Base-by-base conservation (phyloP, 2,329 filamentous ascomycete genomes). In the Penicillium polonicum region DNA sequence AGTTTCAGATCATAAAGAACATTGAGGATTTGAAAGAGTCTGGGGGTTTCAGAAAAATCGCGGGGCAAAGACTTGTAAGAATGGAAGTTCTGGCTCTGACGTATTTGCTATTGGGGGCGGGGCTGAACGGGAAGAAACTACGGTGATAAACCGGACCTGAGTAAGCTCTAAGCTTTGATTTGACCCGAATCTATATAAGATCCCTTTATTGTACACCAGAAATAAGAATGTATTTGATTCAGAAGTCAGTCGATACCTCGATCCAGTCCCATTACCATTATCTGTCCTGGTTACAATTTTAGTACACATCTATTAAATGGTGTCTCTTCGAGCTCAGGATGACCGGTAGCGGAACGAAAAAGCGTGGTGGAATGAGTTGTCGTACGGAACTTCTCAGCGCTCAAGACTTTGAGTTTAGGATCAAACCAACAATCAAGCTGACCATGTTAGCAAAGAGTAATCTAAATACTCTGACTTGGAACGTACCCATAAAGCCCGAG, bases 401-500 rank as follows among this genome's bases (percentile, higher is more conserved):
- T 66, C 59, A 67, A 50, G 65, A 66, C 81, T 91, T 91, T 61
- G 91, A 94, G 84, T 96, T 96, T 72, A 97, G 84, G 72, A 97
- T 93, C 43, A 97, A 85, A 57, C 90, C 91, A 60, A 97, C 92
- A 72, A 97, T 97, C 65, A 97, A 85, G 45, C 91, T 95, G 67
- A 41, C 25, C 48, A 25, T 21, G 63, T 71, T 65, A 73, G 64
- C 60, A 59, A 43, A 43, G 5, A 49, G 35, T n/a, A 19, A 35
- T 38, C 3, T 27, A 17, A 23, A 23, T 13, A 21, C 19, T 50
- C 39, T 23, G 44, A 35, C 13, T 49, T 33, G 25, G 19, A 45
- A 66, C 88, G 66, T 82, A 96, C 91, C 94, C 94, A 71, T 99
- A 99, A 33, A 99, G 87, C 75, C 94, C 94, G 73, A 99, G 75